Conservation (phyloP, 2,329 filamentous ascomycete genomes). For the Geosmithia morbida region DNA sequence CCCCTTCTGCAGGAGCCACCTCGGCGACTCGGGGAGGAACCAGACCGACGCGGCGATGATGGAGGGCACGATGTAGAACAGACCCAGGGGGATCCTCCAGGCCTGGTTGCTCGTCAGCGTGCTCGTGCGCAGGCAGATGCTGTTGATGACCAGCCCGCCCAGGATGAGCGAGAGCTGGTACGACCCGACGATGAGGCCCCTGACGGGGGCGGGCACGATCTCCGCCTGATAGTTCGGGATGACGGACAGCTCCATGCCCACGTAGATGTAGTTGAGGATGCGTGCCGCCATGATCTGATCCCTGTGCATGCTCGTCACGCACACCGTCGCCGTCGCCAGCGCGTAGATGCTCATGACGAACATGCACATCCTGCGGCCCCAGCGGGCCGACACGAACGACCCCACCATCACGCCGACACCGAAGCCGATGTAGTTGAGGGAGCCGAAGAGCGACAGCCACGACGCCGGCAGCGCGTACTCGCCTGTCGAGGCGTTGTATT, state of each 20-base stretch:
- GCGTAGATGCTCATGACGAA: constrained; percentile 20
- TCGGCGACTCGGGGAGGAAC: constrained; percentile 14
- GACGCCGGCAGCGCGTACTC: background rate
- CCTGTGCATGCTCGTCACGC: constrained; percentile 12
- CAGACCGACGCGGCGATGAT: constrained; percentile 12
- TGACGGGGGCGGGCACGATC: constrained; percentile 12
- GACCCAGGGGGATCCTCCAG: constrained; percentile 17
- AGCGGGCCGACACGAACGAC: constrained; percentile 14
- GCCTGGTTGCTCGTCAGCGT: constrained; percentile 11
- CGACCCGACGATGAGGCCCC: constrained; percentile 15
- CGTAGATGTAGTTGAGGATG: constrained; percentile 17
- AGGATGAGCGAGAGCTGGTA: constrained; percentile 10
- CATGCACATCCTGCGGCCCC: constrained; percentile 18
- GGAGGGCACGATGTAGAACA: constrained; percentile 16
- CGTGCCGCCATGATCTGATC: constrained; percentile 18
- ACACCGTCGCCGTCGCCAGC: constrained; percentile 14
- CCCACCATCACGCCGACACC: constrained; percentile 10
- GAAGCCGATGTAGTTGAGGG: constrained; percentile 3
- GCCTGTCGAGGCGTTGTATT: constrained; percentile 5
- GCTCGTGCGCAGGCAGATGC: constrained; percentile 13
- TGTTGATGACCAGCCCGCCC: constrained; percentile 7
- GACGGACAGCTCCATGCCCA: constrained; percentile 22
- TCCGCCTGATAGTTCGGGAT: constrained; percentile 19
- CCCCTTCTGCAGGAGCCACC: constrained; percentile 13
- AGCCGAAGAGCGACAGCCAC: constrained; percentile 3